Evolutionary conservation across 1,139 yeast species (phyloP), one percentile per base, ranked within the genome.

Genomic region (Blastobotrys buckinghamii): DNA sequence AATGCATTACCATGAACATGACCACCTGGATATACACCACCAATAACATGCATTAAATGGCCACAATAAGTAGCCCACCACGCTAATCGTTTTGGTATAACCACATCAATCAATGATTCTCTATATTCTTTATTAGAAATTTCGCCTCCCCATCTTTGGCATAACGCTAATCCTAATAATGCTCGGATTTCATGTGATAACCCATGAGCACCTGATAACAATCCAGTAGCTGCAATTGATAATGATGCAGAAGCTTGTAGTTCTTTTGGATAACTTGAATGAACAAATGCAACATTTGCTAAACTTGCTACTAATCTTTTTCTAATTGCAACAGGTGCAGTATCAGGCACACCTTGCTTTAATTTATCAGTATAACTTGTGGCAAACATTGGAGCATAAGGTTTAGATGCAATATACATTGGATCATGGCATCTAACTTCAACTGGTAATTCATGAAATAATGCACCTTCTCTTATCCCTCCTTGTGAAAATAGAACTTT

Each of bases 101-200:
- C 60, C 2, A 64, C 51, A 4, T 71, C 65, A 20, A 74, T 65
- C 47, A 79, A 61, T 16, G 65, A 61, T 22, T 70, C 68, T 55
- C 75, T 74, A 53, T 71, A 71, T 6, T 52, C 38, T 32, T 51
- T 52, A 41, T 74, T 77, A 10, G 85, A 82, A n/a, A 81, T 67
- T 55, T 81, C 85, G 1, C 83, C 85, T 32, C 88, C 88, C 88
- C 88, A 82, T 55, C 89, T 70, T 57, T 81, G 84, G 64, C 86
- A 79, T 24, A 82, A 66, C 1, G 86, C 84, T 35, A 82, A 72
- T 0, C 88, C 88, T 12, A 82, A 72, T 44, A 82, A 65, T 0
- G 85, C 85, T 47, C 87, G 68, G 2, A 78, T 77, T 55, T 79
- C 74, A 60, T 82, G 88, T 0, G 84, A 77, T 39, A 82, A 65